phyloP scores from a whole-genome alignment of 2,329 filamentous ascomycete species.

The Lasiodiplodia gonubiensis region DNA sequence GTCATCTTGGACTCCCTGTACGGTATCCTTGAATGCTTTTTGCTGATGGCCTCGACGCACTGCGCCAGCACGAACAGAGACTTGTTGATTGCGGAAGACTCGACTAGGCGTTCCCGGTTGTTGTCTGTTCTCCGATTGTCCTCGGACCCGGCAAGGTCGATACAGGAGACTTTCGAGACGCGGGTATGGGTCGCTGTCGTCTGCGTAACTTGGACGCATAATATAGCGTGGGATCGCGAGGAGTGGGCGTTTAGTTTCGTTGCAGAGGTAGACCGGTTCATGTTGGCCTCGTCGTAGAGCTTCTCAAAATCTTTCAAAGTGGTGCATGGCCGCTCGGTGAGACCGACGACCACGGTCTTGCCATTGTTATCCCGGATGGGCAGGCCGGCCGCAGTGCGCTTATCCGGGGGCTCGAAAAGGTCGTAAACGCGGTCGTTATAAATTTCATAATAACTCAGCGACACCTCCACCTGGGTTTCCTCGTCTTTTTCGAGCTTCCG shows the following conservation, averaged over 20 bases:
- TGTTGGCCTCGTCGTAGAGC: constrained; percentile 89
- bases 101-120: constrained; percentile 87
- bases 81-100: constrained; percentile 97
- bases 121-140: constrained; percentile 95
- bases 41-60: constrained; percentile 92
- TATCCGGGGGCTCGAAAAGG: constrained; percentile 85
- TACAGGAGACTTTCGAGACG: constrained; percentile 86
- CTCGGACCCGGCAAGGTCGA: constrained; percentile 93
- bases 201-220: constrained; percentile 87
- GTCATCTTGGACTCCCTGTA: constrained; percentile 99
- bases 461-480: constrained; percentile 72
- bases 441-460: constrained; percentile 92
- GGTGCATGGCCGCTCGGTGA: constrained; percentile 81
- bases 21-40: constrained; percentile 76
- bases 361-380: constrained; percentile 85
- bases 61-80: constrained; percentile 92
- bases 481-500: constrained; percentile 87
- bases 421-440: constrained; percentile 97
- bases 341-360: constrained; percentile 83
- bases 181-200: constrained; percentile 69
- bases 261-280: constrained; percentile 84
- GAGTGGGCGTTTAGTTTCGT: constrained; percentile 94
- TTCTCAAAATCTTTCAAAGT: constrained; percentile 89
- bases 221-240: constrained; percentile 85
- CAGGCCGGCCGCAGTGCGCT: constrained; percentile 79